These are phyloP conservation scores for Geotrichum aggregatum DNA, from an alignment of 1,139 yeast species.

Conservation along the genomic window DNA sequence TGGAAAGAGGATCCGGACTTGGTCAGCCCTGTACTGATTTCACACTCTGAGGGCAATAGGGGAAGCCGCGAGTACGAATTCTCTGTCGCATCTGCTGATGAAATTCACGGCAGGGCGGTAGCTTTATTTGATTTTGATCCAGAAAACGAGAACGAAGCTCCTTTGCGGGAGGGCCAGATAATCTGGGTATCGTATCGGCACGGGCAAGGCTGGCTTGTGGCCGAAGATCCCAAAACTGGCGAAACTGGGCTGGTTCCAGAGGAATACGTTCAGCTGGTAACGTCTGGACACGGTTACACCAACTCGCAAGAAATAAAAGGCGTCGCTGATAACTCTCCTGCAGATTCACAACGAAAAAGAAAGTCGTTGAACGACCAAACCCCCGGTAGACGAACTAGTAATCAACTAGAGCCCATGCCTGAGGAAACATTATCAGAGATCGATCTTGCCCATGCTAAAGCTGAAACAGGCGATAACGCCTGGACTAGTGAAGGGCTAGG, in stretches of 20 bases:
- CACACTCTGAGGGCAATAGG: conserved; percentile 32
- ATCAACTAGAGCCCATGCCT: neutral
- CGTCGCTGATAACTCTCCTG: neutral
- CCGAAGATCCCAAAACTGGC: conserved; percentile 72
- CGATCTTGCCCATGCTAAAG: conserved; percentile 15
- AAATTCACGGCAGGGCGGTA: conserved; percentile 59
- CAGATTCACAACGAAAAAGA: conserved; percentile 15
- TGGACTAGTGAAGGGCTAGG: conserved; percentile 32
- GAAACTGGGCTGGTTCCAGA: conserved; percentile 93
- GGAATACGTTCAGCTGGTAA: conserved; percentile 67
- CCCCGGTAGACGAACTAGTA: too few relatives aligned
- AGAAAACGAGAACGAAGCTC: conserved; percentile 89
- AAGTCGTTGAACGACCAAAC: conserved; percentile 2
- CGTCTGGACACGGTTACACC: conserved; percentile 8
- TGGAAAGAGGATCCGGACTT: conserved; percentile 37
- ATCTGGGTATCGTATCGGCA: conserved; percentile 85
- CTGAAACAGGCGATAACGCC: conserved; percentile 30
- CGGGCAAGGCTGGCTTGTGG: conserved; percentile 98
- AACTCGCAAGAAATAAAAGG: conserved; percentile 2
- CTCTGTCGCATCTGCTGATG: conserved; percentile 39
- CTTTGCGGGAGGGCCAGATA: conserved; percentile 70
- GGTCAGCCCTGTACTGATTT: conserved; percentile 28
- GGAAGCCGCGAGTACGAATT: conserved; percentile 35
- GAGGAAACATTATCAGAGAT: neutral
- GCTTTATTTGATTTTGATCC: conserved; percentile 88